Percentiles rank a stretch among this genome's conserved stretches.
These are phyloP conservation scores for Geranomyces michiganensis DNA, from an alignment of 192 early-diverging fungal species.

Conservation along the genomic window DNA sequence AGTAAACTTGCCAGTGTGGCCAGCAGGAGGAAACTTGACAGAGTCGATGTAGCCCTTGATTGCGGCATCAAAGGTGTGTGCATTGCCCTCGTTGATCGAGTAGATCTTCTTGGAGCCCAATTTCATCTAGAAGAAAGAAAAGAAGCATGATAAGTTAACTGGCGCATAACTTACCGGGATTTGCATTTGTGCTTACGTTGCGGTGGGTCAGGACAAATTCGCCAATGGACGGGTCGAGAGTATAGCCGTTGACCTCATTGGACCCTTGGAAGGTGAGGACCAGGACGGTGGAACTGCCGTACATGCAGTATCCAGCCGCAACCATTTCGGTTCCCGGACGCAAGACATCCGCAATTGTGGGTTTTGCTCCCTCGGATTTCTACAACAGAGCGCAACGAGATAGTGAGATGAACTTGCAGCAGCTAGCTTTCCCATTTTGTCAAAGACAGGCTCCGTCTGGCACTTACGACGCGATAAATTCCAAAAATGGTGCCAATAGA, in stretches of 20 bases:
- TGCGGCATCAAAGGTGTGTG: conserved; percentile 84
- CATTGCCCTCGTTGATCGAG: conserved; percentile 97
- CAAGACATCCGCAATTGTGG: conserved; percentile 73
- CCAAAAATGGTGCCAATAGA: conserved; percentile 99
- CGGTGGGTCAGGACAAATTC: conserved; percentile 99
- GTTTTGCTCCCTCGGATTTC: conserved; percentile 26
- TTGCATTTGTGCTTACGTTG: conserved; percentile 55
- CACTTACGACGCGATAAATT: conserved; percentile 84
- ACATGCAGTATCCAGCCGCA: conserved; percentile 94
- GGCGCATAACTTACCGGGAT: neutral
- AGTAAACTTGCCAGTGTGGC: conserved; percentile 63
- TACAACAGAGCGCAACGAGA: conserved; percentile 20
- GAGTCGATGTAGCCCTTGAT: conserved; percentile 86
- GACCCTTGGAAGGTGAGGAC: conserved; percentile 69
- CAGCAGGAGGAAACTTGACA: conserved; percentile 83
- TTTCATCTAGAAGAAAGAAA: conserved; percentile 42
- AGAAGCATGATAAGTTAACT: neutral
- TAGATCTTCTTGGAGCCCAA: conserved; percentile 86
- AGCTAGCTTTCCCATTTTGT: neutral
- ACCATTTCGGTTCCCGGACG: conserved; percentile 90
- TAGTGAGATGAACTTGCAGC: neutral
- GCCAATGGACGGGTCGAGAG: conserved; percentile 94
- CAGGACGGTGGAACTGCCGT: conserved; percentile 78
- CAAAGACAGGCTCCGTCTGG: no score
- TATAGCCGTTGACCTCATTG: conserved; percentile 87